These are phyloP conservation scores for Rhododendron griersonianum DNA, from an alignment of 148 eudicot species.

Conservation along the genomic window DNA sequence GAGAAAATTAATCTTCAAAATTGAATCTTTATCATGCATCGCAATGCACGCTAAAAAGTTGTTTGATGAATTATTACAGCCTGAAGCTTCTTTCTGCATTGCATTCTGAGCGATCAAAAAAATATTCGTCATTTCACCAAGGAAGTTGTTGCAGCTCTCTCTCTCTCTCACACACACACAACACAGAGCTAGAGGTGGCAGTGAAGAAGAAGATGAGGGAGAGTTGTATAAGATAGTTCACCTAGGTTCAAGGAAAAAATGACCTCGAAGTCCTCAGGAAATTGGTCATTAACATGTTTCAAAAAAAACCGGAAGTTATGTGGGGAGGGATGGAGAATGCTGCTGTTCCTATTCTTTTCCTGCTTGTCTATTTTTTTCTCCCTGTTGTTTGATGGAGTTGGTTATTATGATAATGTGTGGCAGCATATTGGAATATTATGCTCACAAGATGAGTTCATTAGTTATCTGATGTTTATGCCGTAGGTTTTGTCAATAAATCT, in stretches of 20 bases:
- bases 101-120: not conserved
- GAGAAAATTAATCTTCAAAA: not conserved
- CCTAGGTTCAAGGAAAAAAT: not conserved
- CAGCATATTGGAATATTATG: not conserved
- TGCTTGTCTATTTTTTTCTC: too few relatives aligned
- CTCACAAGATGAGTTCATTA: not conserved
- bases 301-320: not conserved
- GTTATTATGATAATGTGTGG: not conserved
- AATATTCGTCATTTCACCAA: not conserved
- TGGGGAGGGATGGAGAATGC: not conserved
- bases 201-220: not conserved
- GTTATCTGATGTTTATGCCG: constrained; percentile 6
- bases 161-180: not conserved
- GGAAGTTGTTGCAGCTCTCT: not conserved
- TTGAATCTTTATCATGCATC: not conserved
- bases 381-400: not conserved
- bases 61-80: not conserved
- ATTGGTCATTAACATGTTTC: not conserved
- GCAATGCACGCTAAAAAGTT: not conserved
- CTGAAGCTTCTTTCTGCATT: not conserved
- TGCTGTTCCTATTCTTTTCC: not conserved
- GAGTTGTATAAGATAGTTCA: not conserved
- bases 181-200: not conserved
- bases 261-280: not conserved
- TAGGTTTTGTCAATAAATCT: constrained; percentile 83